Evolutionary conservation across 306 rosid genomes (phyloP).

Genomic region (Ochetophila trinervis): DNA sequence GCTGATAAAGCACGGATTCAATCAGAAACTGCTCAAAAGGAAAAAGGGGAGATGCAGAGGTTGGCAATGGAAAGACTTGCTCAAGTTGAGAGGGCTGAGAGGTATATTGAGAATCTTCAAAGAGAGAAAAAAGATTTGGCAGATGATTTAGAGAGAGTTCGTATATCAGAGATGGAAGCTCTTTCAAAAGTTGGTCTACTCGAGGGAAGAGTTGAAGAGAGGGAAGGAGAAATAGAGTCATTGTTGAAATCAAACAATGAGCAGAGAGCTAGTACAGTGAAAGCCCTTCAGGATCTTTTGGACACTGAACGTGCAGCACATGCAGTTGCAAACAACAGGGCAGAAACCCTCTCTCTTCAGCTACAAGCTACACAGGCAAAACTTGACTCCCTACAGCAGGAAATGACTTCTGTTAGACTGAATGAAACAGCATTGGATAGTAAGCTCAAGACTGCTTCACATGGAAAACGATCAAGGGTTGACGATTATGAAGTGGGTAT

Average conservation of each 20-base stretch:
- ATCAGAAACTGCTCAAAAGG: constrained; percentile 61
- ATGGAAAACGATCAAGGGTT: constrained; percentile 68
- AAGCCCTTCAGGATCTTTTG: constrained; percentile 76
- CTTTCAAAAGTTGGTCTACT: constrained; percentile 46
- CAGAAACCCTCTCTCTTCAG: constrained; percentile 82
- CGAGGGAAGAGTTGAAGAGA: constrained; percentile 72
- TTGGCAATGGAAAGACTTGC: constrained; percentile 81
- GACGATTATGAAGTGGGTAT: constrained; percentile 58
- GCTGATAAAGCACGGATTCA: constrained; percentile 75
- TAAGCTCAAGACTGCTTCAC: constrained; percentile 66
- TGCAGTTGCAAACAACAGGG: constrained; percentile 82
- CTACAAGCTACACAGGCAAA: constrained; percentile 86
- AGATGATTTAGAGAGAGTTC: constrained; percentile 46
- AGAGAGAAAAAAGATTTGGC: constrained; percentile 55
- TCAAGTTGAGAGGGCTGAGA: constrained; percentile 73
- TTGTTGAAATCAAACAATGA: constrained; percentile 69
- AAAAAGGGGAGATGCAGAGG: constrained; percentile 81
- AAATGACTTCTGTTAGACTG: constrained; percentile 68
- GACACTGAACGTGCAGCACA: constrained; percentile 91
- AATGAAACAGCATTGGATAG: constrained; percentile 78
- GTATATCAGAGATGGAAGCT: constrained; percentile 62
- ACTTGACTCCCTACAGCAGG: constrained; percentile 82
- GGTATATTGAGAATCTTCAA: constrained; percentile 64
- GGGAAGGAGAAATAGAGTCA: constrained; percentile 77
- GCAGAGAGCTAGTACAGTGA: constrained; percentile 63